phyloP scores from a whole-genome alignment of 176 grass and related monocot genomes.

The Puya raimondii region DNA sequence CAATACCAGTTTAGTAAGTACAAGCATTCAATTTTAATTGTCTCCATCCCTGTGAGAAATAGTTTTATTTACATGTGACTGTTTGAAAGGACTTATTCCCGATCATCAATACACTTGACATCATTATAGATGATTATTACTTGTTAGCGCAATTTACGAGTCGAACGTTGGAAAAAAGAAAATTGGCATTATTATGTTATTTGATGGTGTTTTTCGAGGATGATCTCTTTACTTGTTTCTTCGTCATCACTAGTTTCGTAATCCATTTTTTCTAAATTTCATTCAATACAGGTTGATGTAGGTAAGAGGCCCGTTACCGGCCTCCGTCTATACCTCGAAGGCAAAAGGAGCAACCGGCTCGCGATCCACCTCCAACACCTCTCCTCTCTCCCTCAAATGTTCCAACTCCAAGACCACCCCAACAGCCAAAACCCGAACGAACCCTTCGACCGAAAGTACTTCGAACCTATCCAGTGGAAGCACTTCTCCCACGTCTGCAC shows the following conservation, averaged over 20 bases:
- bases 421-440: constrained; percentile 35
- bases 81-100: too few species aligned
- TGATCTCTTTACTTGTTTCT: neutral
- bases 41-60: neutral
- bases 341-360: constrained; percentile 84
- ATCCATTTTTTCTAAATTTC: neutral
- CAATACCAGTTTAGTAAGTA: constrained; percentile 81
- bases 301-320: constrained; percentile 76
- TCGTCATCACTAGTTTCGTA: neutral
- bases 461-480: constrained; percentile 76
- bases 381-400: constrained; percentile 77
- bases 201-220: neutral
- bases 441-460: constrained; percentile 57
- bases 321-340: constrained; percentile 77
- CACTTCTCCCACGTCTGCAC: constrained; percentile 90
- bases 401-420: constrained; percentile 57
- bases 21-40: neutral
- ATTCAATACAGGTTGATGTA: constrained; percentile 61
- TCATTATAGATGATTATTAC: too few species aligned
- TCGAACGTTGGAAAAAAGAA: too few species aligned
- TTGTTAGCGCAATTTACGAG: too few species aligned
- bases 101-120: too few species aligned
- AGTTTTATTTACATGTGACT: too few species aligned
- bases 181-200: neutral
- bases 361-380: constrained; percentile 93